Evolutionary conservation across 495 filamentous ascomycete genomes (phyloP).

Genomic region (Xylaria castorea): DNA sequence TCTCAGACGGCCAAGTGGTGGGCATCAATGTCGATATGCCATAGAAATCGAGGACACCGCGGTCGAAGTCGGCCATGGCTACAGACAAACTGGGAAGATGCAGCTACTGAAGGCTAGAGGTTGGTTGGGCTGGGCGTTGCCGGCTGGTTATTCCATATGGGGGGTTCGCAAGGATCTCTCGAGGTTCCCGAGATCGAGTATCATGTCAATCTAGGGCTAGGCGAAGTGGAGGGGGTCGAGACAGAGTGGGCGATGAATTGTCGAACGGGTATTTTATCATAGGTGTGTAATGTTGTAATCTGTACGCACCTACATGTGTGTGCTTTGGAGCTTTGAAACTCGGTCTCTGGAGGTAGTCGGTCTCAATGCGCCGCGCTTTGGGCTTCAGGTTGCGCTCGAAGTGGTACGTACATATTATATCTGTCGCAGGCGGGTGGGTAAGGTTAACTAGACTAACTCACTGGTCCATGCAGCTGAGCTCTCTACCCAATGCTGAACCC

Average conservation of each 20-base stretch:
- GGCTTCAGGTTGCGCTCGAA: neutral
- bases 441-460: neutral
- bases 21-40: slow-evolving; percentile 81
- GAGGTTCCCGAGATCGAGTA: neutral
- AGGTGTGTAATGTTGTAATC: neutral
- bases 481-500: too few relatives aligned
- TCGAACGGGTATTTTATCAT: neutral
- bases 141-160: neutral
- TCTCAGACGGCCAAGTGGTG: slow-evolving; percentile 83
- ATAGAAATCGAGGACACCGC: slow-evolving; percentile 86
- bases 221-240: neutral
- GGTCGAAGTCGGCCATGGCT: slow-evolving; percentile 67
- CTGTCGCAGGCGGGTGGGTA: neutral
- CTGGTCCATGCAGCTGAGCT: slow-evolving; percentile 5
- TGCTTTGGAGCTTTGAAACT: neutral
- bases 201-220: neutral
- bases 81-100: neutral
- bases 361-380: neutral
- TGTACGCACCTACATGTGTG: too few relatives aligned
- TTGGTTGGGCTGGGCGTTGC: neutral
- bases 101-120: neutral
- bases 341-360: neutral
- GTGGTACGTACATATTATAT: neutral
- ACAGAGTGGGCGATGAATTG: too few relatives aligned
- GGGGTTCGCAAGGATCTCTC: slow-evolving; percentile 4